These are phyloP conservation scores for Pseudocercospora pini-densiflorae DNA, from an alignment of 2,329 filamentous ascomycete species.

Conservation along the genomic window DNA sequence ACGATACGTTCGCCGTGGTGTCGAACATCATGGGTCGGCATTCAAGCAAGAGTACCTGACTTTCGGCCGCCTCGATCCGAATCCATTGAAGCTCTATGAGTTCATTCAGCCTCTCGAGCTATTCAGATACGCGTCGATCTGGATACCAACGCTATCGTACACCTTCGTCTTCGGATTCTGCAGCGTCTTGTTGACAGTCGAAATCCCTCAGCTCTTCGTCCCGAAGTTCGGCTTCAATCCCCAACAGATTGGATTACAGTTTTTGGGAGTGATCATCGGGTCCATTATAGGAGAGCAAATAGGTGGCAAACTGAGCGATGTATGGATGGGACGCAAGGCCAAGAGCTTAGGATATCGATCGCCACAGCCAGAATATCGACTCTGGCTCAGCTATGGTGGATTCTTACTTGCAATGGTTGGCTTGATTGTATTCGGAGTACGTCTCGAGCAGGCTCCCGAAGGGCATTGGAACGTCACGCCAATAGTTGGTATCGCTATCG, in stretches of 20 bases:
- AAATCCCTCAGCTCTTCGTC: conserved; percentile 63
- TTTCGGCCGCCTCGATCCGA: conserved; percentile 58
- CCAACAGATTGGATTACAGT: conserved; percentile 63
- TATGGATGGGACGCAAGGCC: conserved; percentile 54
- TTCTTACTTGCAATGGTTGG: conserved; percentile 57
- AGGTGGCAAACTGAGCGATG: conserved; percentile 59
- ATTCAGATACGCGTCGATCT: conserved; percentile 51
- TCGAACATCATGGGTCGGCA: conserved; percentile 41
- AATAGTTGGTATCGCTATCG: conserved; percentile 51
- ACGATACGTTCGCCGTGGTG: conserved; percentile 54
- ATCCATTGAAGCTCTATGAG: conserved; percentile 53
- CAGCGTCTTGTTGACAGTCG: conserved; percentile 60
- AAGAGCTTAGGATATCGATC: conserved; percentile 38
- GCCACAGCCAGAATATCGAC: conserved; percentile 56
- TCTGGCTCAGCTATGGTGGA: conserved; percentile 63
- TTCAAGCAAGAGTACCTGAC: conserved; percentile 53
- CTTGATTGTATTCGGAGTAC: conserved; percentile 59
- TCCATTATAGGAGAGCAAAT: conserved; percentile 63
- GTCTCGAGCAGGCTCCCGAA: conserved; percentile 49
- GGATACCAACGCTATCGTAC: conserved; percentile 59
- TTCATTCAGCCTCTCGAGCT: conserved; percentile 59
- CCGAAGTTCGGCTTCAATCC: conserved; percentile 61
- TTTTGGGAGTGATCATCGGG: conserved; percentile 61
- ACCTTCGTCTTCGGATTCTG: conserved; percentile 62
- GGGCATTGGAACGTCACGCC: conserved; percentile 62